Percentiles rank a stretch among this genome's conserved stretches.
Evolutionary conservation across 1,284 basidiomycete genomes (phyloP).

Genomic region (Singerocomus inundabilis): DNA sequence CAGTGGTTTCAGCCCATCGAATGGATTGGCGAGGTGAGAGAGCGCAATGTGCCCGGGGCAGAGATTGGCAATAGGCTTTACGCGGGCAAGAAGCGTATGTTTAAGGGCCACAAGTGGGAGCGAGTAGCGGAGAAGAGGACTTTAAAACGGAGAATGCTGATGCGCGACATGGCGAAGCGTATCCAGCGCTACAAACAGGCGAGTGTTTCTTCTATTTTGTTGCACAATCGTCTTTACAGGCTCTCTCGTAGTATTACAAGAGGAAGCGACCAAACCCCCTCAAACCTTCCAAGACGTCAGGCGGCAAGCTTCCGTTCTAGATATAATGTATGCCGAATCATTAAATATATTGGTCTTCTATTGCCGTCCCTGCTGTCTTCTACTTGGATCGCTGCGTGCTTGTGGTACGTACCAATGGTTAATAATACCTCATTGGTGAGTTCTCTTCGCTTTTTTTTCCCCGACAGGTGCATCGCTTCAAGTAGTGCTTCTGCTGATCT

Average conservation of each 20-base stretch:
- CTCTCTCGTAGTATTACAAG: constrained; percentile 44
- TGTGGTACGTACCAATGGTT: not conserved
- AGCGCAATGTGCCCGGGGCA: constrained; percentile 48
- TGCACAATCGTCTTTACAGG: constrained; percentile 2
- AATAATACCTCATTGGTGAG: not conserved
- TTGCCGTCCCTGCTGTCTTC: not conserved
- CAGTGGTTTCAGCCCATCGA: constrained; percentile 43
- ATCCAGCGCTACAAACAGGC: constrained; percentile 64
- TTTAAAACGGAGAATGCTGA: constrained; percentile 48
- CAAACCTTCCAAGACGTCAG: constrained; percentile 44
- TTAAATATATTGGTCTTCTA: constrained; percentile 1
- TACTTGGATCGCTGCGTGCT: not conserved
- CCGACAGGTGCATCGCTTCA: not conserved
- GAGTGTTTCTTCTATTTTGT: constrained; percentile 25
- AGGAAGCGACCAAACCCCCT: constrained; percentile 54
- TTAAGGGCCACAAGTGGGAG: constrained; percentile 85
- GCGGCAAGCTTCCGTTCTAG: constrained; percentile 53
- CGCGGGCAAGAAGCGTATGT: constrained; percentile 73
- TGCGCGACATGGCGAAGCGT: constrained; percentile 67
- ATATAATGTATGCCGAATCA: constrained; percentile 5
- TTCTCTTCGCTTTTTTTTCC: not conserved
- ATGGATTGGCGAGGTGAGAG: constrained; percentile 58
- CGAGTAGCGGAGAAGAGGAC: constrained; percentile 46
- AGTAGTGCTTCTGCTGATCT: not conserved
- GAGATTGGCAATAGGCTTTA: constrained; percentile 64